These are phyloP conservation scores for Trebouxia gelatinosa DNA, from an alignment of 163 green algal species.

Conservation along the genomic window DNA sequence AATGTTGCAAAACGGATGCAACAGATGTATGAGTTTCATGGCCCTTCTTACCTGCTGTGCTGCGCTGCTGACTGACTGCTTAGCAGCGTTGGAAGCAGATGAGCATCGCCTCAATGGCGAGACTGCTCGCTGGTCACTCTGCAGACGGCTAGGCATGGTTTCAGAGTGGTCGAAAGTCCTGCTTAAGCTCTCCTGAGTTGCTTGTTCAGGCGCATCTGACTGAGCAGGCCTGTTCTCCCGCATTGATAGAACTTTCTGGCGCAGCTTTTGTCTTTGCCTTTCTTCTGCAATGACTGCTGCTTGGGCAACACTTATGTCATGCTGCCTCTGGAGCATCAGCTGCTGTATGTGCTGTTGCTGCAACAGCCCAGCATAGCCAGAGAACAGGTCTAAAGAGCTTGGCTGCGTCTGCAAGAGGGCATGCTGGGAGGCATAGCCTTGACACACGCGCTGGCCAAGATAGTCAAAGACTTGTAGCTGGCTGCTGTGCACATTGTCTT, in stretches of 20 bases:
- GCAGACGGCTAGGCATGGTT: neutral
- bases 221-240: neutral
- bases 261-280: slow-evolving; percentile 6
- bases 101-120: neutral
- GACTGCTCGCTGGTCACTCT: neutral
- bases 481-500: slow-evolving; percentile 43
- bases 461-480: too few relatives aligned
- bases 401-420: too few relatives aligned
- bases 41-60: too few relatives aligned
- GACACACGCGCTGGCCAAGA: too few relatives aligned
- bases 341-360: slow-evolving; percentile 22
- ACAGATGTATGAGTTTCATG: too few relatives aligned
- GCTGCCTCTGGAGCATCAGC: slow-evolving; percentile 5
- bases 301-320: slow-evolving; percentile 5
- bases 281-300: slow-evolving; percentile 11
- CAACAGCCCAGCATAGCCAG: neutral
- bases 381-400: neutral
- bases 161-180: neutral
- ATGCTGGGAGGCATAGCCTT: too few relatives aligned
- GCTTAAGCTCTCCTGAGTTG: neutral
- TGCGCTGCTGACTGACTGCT: too few relatives aligned
- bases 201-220: neutral
- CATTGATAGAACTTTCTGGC: slow-evolving; percentile 20
- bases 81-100: neutral
- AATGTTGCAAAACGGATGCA: too few relatives aligned